Evolutionary conservation across 345 rosid genomes (phyloP).

Genomic region (Anastatica hierochuntica): DNA sequence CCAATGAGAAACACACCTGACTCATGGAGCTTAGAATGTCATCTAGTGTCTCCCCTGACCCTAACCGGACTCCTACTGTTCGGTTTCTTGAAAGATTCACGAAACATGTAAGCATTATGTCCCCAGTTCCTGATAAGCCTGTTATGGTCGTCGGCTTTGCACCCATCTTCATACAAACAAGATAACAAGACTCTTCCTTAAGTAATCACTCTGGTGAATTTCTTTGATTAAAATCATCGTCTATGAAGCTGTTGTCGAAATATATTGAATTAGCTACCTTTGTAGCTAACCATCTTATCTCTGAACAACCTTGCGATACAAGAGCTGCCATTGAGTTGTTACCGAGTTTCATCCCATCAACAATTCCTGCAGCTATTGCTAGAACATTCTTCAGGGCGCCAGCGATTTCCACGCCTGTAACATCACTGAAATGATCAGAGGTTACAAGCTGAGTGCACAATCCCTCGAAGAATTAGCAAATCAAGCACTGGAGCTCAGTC

Average conservation of each 20-base stretch:
- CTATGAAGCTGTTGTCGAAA: too few species aligned
- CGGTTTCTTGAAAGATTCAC: conserved; percentile 87
- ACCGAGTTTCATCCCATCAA: conserved; percentile 88
- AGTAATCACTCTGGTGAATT: background rate
- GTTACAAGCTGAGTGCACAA: conserved; percentile 31
- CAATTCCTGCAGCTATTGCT: conserved; percentile 93
- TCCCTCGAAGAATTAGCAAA: too few species aligned
- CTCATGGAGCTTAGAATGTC: conserved; percentile 74
- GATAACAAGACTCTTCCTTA: background rate
- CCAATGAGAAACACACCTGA: conserved; percentile 44
- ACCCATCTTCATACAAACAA: conserved; percentile 56
- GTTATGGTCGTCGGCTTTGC: conserved; percentile 85
- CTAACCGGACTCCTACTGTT: conserved; percentile 86
- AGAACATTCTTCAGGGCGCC: conserved; percentile 93
- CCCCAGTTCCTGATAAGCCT: conserved; percentile 91
- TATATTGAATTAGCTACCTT: conserved; percentile 52
- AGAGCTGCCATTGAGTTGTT: conserved; percentile 98
- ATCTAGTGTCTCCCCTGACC: conserved; percentile 84
- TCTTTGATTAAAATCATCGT: background rate
- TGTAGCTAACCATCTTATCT: conserved; percentile 90
- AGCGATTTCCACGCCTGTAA: conserved; percentile 92
- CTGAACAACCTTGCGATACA: conserved; percentile 91
- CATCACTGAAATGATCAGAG: conserved; percentile 86
- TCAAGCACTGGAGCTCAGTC: too few species aligned
- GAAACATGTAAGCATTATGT: conserved; percentile 91